These are phyloP conservation scores for Tarenaya hassleriana DNA, from an alignment of 345 rosid species.

Conservation along the genomic window DNA sequence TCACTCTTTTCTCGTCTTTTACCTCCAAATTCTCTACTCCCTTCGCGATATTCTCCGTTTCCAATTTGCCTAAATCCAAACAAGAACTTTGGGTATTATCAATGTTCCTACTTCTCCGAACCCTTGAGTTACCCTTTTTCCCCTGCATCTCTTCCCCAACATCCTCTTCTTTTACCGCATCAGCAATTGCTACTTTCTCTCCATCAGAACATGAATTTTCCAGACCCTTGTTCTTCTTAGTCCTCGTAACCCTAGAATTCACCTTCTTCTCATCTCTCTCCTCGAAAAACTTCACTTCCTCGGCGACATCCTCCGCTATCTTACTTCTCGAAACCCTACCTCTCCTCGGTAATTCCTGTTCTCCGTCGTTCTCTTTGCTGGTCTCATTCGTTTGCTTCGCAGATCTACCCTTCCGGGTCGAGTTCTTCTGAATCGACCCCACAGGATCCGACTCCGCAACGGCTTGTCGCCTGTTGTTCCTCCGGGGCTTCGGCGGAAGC, in stretches of 20 bases:
- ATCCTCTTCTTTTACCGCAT: conserved; percentile 15
- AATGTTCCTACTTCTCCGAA: conserved; percentile 16
- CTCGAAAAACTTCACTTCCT: conserved; percentile 8
- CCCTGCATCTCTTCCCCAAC: background rate
- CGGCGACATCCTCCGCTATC: conserved; percentile 8
- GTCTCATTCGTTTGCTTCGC: background rate
- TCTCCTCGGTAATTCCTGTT: conserved; percentile 18
- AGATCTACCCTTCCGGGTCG: background rate
- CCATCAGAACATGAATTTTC: conserved; percentile 8
- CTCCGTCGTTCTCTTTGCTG: background rate
- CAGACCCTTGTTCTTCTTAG: conserved; percentile 6
- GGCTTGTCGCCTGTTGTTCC: conserved; percentile 30
- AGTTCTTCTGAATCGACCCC: background rate
- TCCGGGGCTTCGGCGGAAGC: conserved; percentile 19
- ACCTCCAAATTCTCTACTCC: background rate
- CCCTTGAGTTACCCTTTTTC: conserved; percentile 5
- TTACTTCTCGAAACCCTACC: conserved; percentile 26
- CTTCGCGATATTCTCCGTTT: conserved; percentile 3
- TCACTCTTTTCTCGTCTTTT: background rate
- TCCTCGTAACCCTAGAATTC: conserved; percentile 24
- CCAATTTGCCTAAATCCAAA: conserved; percentile 12
- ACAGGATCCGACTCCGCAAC: background rate
- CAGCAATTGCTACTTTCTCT: conserved; percentile 5
- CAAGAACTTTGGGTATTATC: conserved; percentile 7
- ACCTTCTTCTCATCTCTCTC: background rate